Evolutionary conservation across 208 protist species (phyloP), one percentile per base, ranked within the genome.

Genomic region (Wallacemonas collosoma): DNA sequence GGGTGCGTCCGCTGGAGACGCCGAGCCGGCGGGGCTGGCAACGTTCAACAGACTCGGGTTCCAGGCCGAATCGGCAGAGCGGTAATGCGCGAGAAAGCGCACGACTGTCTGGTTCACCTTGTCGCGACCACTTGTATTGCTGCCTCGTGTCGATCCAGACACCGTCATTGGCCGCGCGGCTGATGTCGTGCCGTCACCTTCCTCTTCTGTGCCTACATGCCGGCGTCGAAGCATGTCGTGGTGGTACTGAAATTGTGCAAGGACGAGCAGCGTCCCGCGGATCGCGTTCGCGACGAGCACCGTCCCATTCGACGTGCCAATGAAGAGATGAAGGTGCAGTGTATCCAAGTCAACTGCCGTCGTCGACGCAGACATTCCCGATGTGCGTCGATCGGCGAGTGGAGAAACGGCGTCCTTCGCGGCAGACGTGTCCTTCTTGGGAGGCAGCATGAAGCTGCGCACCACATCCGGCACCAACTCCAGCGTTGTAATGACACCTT

Each of bases 261-360:
- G 61, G 36, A 77, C 80, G 45, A 96, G 72, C 38, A 96, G 90
- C 50, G 88, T 90, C 55, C 82, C 89, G 47, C 83, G 81, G 26
- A 96, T 71, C 3, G 91, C 91, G 74, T 96, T 93, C 67, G 85
- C 90, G 5, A 93, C 61, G 9, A 96, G 66, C 6, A 96, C 79
- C 3, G 86, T 92, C 40, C 91, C 91, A 53, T 89, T 90, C 17
- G 78, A 87, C 3, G 91, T 96, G 40, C 91, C 91, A 73, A 96
- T 91, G 62, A 96, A 89, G 15, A 96, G 80, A 77, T 93, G 87
- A 17, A 95, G 80, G 73, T 91, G 80, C 12, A 89, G 47, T 2
- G 70, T 55, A 41, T 43, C 47, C 71, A 48, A 26, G 60, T 83
- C 43, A 17, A 51, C 50, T 55, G 41, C 36, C 12, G 1, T 11